Evolutionary conservation across 371 early-diverging fungal genomes (phyloP), one percentile per base, ranked within the genome.

Genomic region (Thermomucor indicae-seudaticae): DNA sequence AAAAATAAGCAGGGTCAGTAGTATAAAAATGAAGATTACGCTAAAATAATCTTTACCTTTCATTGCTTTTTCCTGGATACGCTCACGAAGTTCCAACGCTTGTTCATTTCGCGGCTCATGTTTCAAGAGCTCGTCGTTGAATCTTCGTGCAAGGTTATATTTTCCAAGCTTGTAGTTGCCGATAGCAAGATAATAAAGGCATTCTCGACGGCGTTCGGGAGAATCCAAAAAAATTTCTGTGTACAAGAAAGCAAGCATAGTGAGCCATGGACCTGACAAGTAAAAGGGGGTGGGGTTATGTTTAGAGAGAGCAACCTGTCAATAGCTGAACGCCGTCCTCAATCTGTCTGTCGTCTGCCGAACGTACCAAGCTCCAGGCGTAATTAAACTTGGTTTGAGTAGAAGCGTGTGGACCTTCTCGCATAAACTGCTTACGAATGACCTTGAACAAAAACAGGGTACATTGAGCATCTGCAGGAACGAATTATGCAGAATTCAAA

Each of bases 321-420:
- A 96, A 65, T 16, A 93, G 67, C 23, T 72, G 62, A 25, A 95
- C 81, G 17, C 94, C 97, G 27, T 78, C 64, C 46, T 84, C 78
- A 45, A 92, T 84, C 50, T 93, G 85, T 4, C 65, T 62, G 46
- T 72, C 64, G 32, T 66, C 64, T 43, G 64, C 73, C 57, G 88
- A 86, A 63, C 79, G 83, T 59, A 91, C 83, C 27, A 95, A 77
- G 0, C 91, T 93, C 95, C 96, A 97, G 2, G 97, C 95, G 61
- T 90, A 93, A 76, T 95, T 93, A 80, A 97, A 97, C 67, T 93
- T 93, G 39, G 92, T 93, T 72, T 97, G 95, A 32, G 82, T 63
- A 51, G 86, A 79, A 7, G 79, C 83, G 37, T 80, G 72, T 46
- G 79, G 71, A 17, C 74, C 80, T 57, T 90, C 90, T 38, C 81